Conservation (phyloP, 345 rosid species). For the Iberis pinnata region DNA sequence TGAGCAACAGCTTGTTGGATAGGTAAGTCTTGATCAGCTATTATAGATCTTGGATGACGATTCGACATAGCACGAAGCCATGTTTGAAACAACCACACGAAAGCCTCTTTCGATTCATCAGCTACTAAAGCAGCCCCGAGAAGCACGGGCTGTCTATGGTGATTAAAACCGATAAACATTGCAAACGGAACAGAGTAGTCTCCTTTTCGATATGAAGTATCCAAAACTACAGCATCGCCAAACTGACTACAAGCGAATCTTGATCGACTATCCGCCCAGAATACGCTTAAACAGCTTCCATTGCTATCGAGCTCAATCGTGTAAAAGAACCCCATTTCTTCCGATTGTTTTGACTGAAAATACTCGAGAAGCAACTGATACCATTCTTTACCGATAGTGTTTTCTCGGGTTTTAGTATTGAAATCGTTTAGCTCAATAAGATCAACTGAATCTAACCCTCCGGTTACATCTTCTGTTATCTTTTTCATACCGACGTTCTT, state of each 20-base stretch:
- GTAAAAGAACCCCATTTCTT: slow-evolving; percentile 75
- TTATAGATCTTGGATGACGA: slow-evolving; percentile 55
- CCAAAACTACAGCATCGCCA: slow-evolving; percentile 63
- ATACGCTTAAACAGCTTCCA: slow-evolving; percentile 58
- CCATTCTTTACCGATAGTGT: slow-evolving; percentile 70
- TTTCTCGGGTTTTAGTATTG: slow-evolving; percentile 28
- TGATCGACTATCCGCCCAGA: slow-evolving; percentile 87
- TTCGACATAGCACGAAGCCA: slow-evolving; percentile 75
- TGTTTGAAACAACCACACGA: slow-evolving; percentile 72
- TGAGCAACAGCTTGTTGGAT: slow-evolving; percentile 61
- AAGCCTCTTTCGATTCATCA: slow-evolving; percentile 60
- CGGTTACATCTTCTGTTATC: slow-evolving; percentile 43
- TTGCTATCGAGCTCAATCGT: slow-evolving; percentile 53
- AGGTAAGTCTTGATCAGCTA: slow-evolving; percentile 73
- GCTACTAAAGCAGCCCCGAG: slow-evolving; percentile 79
- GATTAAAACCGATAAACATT: slow-evolving; percentile 68
- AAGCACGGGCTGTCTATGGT: slow-evolving; percentile 79
- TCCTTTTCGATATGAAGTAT: slow-evolving; percentile 66
- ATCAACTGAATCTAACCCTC: slow-evolving; percentile 43
- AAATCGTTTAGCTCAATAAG: slow-evolving; percentile 35
- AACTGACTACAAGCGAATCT: slow-evolving; percentile 80
- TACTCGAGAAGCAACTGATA: slow-evolving; percentile 54
- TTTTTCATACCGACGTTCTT: slow-evolving; percentile 42
- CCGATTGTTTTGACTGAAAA: slow-evolving; percentile 68
- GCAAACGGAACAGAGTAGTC: slow-evolving; percentile 65